Percentiles rank a stretch among this genome's conserved stretches.
Conservation (phyloP, 768 basidiomycete species). For the Sistotremastrum suecicum region DNA sequence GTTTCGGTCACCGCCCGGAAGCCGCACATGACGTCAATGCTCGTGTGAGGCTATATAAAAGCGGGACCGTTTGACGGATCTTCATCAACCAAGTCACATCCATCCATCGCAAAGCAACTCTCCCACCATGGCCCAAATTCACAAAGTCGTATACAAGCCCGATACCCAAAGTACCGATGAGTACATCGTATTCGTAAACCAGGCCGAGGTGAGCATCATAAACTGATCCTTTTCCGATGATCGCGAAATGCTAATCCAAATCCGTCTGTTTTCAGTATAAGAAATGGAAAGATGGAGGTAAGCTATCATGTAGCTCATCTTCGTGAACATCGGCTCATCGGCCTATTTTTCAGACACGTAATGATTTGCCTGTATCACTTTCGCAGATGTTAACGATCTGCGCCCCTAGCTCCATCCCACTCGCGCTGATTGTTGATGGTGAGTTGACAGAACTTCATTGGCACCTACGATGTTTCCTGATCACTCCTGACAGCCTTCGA, state of each 20-base stretch:
- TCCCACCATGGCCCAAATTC: slow-evolving; percentile 30
- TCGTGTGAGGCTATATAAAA: too few relatives aligned
- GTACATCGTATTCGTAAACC: slow-evolving; percentile 56
- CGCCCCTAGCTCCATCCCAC: slow-evolving; percentile 41
- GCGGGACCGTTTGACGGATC: too few relatives aligned
- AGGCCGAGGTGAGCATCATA: slow-evolving; percentile 41
- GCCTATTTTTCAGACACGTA: slow-evolving; percentile 49
- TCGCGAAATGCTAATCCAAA: slow-evolving; percentile 3
- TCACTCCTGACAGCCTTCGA: slow-evolving; percentile 39
- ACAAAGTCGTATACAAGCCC: slow-evolving; percentile 72
- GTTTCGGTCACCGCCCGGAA: too few relatives aligned
- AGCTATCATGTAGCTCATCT: slow-evolving; percentile 15
- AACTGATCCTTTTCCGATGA: slow-evolving; percentile 1
- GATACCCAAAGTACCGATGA: slow-evolving; percentile 58
- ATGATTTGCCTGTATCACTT: slow-evolving; percentile 13
- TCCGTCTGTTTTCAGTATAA: slow-evolving; percentile 33
- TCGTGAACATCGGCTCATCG: slow-evolving; percentile 7
- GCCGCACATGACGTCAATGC: too few relatives aligned
- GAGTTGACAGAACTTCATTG: slow-evolving; percentile 15
- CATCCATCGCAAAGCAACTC: too few relatives aligned
- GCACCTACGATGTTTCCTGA: background rate
- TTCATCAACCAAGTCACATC: too few relatives aligned
- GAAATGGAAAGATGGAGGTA: slow-evolving; percentile 74
- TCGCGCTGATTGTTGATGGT: slow-evolving; percentile 77
- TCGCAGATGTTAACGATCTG: slow-evolving; percentile 7